Conservation (phyloP, 1,284 basidiomycete species). For the Earliella scabrosa region DNA sequence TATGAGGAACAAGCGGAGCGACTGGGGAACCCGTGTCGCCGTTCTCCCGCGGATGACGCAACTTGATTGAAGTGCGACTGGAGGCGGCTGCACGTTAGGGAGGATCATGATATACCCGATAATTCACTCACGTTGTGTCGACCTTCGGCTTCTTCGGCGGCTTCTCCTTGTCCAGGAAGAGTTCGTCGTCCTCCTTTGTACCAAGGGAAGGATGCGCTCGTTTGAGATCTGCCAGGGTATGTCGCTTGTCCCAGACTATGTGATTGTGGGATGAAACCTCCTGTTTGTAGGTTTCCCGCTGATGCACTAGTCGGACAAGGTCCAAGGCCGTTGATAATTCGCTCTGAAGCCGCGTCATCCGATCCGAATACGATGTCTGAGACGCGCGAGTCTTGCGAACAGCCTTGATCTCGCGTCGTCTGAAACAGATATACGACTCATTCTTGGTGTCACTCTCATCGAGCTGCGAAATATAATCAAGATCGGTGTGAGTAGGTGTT, state of each 20-base stretch:
- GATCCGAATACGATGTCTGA: conserved; percentile 88
- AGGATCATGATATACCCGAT: background rate
- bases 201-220: conserved; percentile 72
- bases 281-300: conserved; percentile 79
- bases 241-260: conserved; percentile 80
- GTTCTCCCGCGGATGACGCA: conserved; percentile 43
- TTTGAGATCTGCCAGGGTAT: conserved; percentile 81
- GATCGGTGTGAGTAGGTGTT: too few species aligned
- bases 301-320: conserved; percentile 70
- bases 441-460: conserved; percentile 91
- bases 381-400: conserved; percentile 93
- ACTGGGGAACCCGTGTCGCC: conserved; percentile 48
- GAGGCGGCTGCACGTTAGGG: conserved; percentile 38
- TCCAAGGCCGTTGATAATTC: conserved; percentile 80
- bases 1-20: conserved; percentile 47
- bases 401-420: conserved; percentile 93
- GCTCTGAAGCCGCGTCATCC: conserved; percentile 78
- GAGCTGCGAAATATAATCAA: conserved; percentile 51
- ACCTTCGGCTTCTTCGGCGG: conserved; percentile 61
- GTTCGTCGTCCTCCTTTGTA: conserved; percentile 82
- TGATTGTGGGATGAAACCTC: conserved; percentile 62
- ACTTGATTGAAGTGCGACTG: conserved; percentile 56
- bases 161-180: conserved; percentile 78
- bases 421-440: conserved; percentile 98
- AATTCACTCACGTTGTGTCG: conserved; percentile 45